Conservation (phyloP, 2,329 filamentous ascomycete species). For the Capronia epimyces region DNA sequence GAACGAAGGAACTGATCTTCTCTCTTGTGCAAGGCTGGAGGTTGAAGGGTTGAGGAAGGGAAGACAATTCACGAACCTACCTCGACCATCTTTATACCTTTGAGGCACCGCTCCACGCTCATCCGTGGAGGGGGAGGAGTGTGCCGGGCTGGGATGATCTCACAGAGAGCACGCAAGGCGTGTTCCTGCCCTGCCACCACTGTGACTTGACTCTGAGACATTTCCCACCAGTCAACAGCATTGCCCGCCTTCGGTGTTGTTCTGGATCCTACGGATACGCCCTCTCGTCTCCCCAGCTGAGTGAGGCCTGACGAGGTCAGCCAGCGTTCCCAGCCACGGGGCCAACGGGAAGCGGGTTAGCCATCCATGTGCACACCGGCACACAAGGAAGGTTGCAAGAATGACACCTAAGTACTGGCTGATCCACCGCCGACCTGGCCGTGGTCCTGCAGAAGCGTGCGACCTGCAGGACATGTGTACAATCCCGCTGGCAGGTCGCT, state of each 20-base stretch:
- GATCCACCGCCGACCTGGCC: neutral
- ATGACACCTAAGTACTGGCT: neutral
- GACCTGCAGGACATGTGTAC: neutral
- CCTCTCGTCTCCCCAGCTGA: neutral
- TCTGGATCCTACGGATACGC: neutral
- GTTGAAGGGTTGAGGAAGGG: neutral
- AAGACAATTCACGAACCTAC: neutral
- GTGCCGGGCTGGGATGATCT: neutral
- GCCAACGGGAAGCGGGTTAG: neutral
- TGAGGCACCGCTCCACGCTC: neutral
- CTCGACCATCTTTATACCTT: slow-evolving; percentile 1
- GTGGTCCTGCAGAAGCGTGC: slow-evolving; percentile 1
- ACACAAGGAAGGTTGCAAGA: neutral
- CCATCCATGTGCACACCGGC: neutral
- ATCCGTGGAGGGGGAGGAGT: neutral
- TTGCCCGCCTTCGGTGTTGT: neutral
- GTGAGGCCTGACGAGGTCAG: too few species aligned
- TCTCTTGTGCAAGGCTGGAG: neutral
- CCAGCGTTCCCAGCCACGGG: neutral
- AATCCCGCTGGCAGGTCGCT: neutral
- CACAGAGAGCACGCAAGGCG: neutral
- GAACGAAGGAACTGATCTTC: slow-evolving; percentile 1
- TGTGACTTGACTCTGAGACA: neutral
- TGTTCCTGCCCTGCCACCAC: neutral
- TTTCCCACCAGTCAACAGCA: neutral